Evolutionary conservation across 2,329 filamentous ascomycete genomes (phyloP).

Genomic region (Blumeria hordei): DNA sequence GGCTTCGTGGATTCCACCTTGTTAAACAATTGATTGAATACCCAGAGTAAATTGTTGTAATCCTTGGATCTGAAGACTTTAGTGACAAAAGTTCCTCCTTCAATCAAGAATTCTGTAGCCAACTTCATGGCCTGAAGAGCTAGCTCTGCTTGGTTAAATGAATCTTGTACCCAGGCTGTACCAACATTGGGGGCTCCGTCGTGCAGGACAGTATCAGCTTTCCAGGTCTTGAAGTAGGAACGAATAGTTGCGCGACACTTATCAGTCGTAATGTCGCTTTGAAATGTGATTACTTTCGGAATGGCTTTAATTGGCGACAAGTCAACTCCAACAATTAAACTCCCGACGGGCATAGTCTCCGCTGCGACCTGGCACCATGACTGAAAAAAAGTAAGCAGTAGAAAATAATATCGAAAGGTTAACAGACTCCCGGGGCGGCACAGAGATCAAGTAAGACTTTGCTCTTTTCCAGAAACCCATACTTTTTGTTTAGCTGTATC

Average conservation of each 20-base stretch:
- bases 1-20: conserved; percentile 97
- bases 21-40: conserved; percentile 86
- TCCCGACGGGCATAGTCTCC: conserved; percentile 77
- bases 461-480: conserved; percentile 91
- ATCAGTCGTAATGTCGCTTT: conserved; percentile 93
- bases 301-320: conserved; percentile 89
- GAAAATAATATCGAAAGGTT: background rate
- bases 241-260: conserved; percentile 82
- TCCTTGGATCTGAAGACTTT: conserved; percentile 96
- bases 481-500: conserved; percentile 97
- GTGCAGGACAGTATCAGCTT: conserved; percentile 84
- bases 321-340: conserved; percentile 86
- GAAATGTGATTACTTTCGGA: conserved; percentile 79
- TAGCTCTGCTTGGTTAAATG: conserved; percentile 89
- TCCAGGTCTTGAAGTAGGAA: conserved; percentile 82
- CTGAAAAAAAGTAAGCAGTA: conserved; percentile 18
- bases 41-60: conserved; percentile 88
- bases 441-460: conserved; percentile 94
- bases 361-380: conserved; percentile 94
- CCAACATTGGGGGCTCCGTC: conserved; percentile 96
- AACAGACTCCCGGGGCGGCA: conserved; percentile 67
- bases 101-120: conserved; percentile 73
- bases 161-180: conserved; percentile 94
- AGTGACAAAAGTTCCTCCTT: conserved; percentile 83
- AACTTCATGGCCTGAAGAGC: conserved; percentile 77